Evolutionary conservation across 2,329 filamentous ascomycete genomes (phyloP).

Genomic region (Gremmenia infestans): DNA sequence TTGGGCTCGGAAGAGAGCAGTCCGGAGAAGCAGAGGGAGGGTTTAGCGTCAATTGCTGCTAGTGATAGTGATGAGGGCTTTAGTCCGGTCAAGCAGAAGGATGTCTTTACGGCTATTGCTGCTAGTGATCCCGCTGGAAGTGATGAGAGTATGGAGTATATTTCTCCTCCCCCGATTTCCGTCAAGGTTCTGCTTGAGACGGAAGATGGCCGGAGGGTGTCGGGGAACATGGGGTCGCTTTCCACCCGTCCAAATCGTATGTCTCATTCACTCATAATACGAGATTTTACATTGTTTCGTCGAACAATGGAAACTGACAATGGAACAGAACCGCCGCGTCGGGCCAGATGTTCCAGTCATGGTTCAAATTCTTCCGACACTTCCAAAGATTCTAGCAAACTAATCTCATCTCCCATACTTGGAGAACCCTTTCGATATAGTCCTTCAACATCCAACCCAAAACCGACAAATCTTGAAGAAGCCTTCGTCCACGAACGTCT

Average conservation of each 20-base stretch:
- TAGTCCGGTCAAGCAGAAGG: not conserved
- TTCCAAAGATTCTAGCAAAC: not conserved
- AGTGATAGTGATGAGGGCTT: too few species aligned
- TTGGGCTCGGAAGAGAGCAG: not conserved
- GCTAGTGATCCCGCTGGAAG: too few species aligned
- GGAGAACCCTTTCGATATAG: not conserved
- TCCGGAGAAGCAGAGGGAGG: not conserved
- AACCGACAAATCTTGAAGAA: not conserved
- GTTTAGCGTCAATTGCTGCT: not conserved
- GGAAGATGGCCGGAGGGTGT: not conserved
- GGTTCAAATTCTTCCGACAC: not conserved
- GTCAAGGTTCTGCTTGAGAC: not conserved
- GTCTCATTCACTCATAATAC: not conserved
- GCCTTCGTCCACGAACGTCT: constrained; percentile 4
- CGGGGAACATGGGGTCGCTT: not conserved
- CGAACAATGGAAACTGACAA: constrained; percentile 9
- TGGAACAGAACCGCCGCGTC: not conserved
- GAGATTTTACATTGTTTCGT: not conserved
- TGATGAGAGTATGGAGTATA: constrained; percentile 18
- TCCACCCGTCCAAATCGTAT: not conserved
- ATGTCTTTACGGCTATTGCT: not conserved
- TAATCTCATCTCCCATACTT: constrained; percentile 1
- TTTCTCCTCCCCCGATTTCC: constrained; percentile 2
- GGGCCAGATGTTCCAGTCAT: not conserved
- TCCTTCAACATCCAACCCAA: not conserved